Percentiles rank a stretch among this genome's conserved stretches.
Evolutionary conservation across 2,329 filamentous ascomycete genomes (phyloP).

Genomic region (Trichoderma guizhouense): DNA sequence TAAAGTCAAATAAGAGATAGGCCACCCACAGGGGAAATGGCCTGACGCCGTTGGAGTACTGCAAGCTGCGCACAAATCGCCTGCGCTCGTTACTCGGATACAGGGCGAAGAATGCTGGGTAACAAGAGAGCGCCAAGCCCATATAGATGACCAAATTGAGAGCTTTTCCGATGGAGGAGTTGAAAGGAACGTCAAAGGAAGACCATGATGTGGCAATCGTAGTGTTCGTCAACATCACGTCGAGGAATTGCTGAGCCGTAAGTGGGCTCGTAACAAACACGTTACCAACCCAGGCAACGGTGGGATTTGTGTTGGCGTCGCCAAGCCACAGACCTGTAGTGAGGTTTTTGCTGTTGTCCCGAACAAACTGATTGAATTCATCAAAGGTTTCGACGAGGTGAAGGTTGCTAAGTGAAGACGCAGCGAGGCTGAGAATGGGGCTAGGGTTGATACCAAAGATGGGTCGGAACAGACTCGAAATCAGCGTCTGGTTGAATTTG

Average conservation of each 20-base stretch:
- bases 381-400: slow-evolving; percentile 60
- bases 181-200: slow-evolving; percentile 71
- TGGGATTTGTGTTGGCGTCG: slow-evolving; percentile 55
- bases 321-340: slow-evolving; percentile 76
- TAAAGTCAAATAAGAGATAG: slow-evolving; percentile 76
- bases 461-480: slow-evolving; percentile 39
- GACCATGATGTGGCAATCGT: slow-evolving; percentile 71
- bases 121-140: slow-evolving; percentile 71
- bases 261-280: slow-evolving; percentile 55
- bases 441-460: slow-evolving; percentile 33
- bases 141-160: slow-evolving; percentile 81
- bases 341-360: slow-evolving; percentile 60
- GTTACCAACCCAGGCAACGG: slow-evolving; percentile 69
- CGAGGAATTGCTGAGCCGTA: slow-evolving; percentile 61
- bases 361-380: slow-evolving; percentile 66
- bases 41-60: slow-evolving; percentile 89
- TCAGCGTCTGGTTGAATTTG: slow-evolving; percentile 32
- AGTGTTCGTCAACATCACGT: slow-evolving; percentile 64
- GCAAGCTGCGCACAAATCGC: slow-evolving; percentile 73
- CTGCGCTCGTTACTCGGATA: slow-evolving; percentile 85
- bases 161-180: slow-evolving; percentile 65
- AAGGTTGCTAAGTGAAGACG: slow-evolving; percentile 30
- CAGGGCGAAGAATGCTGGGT: slow-evolving; percentile 81
- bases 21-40: slow-evolving; percentile 81
- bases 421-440: slow-evolving; percentile 14